phyloP scores from a whole-genome alignment of 2,329 filamentous ascomycete genomes.

The Epicoccum nigrum region DNA sequence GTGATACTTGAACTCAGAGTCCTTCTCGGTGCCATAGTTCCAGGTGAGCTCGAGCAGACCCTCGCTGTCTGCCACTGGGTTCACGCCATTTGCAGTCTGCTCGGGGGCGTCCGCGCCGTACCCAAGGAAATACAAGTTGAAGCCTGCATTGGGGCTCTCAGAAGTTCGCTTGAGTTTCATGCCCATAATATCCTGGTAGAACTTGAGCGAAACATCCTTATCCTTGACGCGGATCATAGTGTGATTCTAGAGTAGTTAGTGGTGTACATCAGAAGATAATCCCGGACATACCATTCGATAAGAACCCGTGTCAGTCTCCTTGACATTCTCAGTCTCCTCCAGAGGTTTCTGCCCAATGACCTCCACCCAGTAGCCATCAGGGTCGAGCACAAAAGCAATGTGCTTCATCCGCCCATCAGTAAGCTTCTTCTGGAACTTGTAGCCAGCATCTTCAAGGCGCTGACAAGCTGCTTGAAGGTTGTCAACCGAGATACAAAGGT shows the following conservation, averaged over 20 bases:
- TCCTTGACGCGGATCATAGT: constrained; percentile 93
- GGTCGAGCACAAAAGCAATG: constrained; percentile 90
- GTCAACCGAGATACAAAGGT: constrained; percentile 74
- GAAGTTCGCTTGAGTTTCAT: constrained; percentile 80
- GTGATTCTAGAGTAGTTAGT: constrained; percentile 66
- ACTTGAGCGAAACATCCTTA: constrained; percentile 54
- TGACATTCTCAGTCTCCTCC: constrained; percentile 73
- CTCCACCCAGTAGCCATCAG: constrained; percentile 77
- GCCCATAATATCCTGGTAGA: constrained; percentile 77
- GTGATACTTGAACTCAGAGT: constrained; percentile 84
- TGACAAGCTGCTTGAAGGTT: constrained; percentile 86
- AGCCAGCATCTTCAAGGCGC: constrained; percentile 86
- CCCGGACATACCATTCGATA: constrained; percentile 67
- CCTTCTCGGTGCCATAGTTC: constrained; percentile 83
- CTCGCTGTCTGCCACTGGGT: constrained; percentile 71
- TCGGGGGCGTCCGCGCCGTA: constrained; percentile 63
- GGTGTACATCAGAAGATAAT: neutral
- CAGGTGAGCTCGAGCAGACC: constrained; percentile 90
- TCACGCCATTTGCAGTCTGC: constrained; percentile 61
- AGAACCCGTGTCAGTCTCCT: constrained; percentile 72
- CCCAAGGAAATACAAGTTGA: constrained; percentile 92
- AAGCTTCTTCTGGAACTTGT: constrained; percentile 94
- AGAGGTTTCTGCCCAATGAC: constrained; percentile 74
- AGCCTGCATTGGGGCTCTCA: constrained; percentile 73
- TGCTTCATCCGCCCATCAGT: constrained; percentile 73